These are phyloP conservation scores for Hydnum rufescens DNA, from an alignment of 768 basidiomycete species.

Conservation along the genomic window DNA sequence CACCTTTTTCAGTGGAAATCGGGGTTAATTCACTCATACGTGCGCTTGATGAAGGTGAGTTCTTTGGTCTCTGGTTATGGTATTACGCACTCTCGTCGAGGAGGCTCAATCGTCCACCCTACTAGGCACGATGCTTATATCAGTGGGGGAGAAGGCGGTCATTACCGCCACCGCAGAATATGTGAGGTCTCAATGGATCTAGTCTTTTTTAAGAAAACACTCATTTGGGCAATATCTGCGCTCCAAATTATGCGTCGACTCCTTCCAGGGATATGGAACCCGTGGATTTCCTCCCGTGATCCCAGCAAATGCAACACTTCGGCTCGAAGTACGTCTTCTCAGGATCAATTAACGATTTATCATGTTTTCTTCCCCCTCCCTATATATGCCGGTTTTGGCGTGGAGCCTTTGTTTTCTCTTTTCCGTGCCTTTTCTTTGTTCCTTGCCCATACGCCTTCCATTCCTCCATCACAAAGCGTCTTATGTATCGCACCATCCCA, in stretches of 20 bases:
- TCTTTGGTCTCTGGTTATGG: background rate
- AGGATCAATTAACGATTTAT: constrained; percentile 16
- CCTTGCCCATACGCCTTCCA: too few species aligned
- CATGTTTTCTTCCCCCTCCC: too few species aligned
- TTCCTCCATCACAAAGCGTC: too few species aligned
- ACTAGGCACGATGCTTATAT: constrained; percentile 58
- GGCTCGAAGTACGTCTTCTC: constrained; percentile 68
- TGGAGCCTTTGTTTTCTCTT: too few species aligned
- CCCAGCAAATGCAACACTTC: constrained; percentile 51
- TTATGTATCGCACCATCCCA: too few species aligned
- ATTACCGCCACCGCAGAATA: constrained; percentile 53
- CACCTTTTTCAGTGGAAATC: constrained; percentile 48
- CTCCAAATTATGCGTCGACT: background rate
- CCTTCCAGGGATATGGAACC: constrained; percentile 42
- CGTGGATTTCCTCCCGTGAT: constrained; percentile 66
- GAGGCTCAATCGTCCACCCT: constrained; percentile 5
- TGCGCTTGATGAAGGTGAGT: constrained; percentile 73
- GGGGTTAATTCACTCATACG: constrained; percentile 69
- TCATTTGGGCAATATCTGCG: background rate
- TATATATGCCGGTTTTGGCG: too few species aligned
- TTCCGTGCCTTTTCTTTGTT: too few species aligned
- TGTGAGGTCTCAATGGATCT: constrained; percentile 26
- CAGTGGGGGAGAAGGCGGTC: constrained; percentile 51
- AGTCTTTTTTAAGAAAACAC: too few species aligned
- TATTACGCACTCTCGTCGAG: background rate